Evolutionary conservation across 2,329 filamentous ascomycete species (phyloP), one percentile per base, ranked within the genome.

Genomic region (Incumbomyces lentus): DNA sequence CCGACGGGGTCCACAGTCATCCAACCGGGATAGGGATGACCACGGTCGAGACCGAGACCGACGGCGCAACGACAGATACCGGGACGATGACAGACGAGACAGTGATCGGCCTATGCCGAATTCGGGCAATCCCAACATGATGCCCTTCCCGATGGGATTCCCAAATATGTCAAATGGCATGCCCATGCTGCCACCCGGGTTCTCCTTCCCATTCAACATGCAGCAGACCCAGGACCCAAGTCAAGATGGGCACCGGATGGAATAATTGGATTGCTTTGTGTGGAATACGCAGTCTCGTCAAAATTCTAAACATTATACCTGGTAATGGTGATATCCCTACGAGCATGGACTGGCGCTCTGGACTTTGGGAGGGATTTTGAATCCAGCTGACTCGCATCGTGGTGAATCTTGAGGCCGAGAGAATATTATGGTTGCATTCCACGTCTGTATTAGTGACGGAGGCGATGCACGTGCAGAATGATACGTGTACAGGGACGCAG

Each of bases 111-210:
- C 50, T 38, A 49, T 31, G 22, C 42, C 50, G 26, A 47, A 34
- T 31, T 48, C 50, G 8, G 49, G 51, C 41, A 59, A 44, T 42
- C 65, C 60, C 45, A 68, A 44, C 11, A 54, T 54, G 46, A 73
- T 75, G 2, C 68, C 74, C 2, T 73, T 73, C 12, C 67, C 72
- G 6, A 71, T 77, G 5, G 70, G 71, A 2, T 77, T 76, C 7
- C 76, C 76, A 56, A 71, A 70, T 32, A 69, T 72, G 49, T 62
- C 68, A 10, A 59, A 59, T 38, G 66, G 67, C 14, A 71, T 71
- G 66, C 67, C 68, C 34, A 67, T 70, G 61, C 65, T 72, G 19
- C 68, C 68, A 44, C 66, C 68, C 16, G 68, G 68, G 11, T 72
- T 72, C 55, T 67, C 70, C 62, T 52, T 55, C 30, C 47, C 51